Percentiles rank a stretch among this genome's conserved stretches.
Evolutionary conservation across 257 asterid genomes (phyloP).

Genomic region (Scutellaria barbata): DNA sequence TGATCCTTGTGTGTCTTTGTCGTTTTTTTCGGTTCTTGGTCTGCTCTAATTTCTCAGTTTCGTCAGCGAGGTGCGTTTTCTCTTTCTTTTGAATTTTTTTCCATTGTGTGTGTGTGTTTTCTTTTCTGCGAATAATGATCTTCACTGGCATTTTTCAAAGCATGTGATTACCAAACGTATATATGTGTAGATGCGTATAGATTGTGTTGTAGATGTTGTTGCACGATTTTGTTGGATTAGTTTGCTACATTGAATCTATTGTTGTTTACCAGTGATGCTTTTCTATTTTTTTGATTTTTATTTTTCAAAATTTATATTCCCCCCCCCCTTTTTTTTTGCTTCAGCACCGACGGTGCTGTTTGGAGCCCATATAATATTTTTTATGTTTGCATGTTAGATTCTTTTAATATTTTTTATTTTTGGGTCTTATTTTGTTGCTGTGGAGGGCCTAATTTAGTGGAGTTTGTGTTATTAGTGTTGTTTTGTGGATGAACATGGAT

Average conservation of each 20-base stretch:
- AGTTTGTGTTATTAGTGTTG: neutral
- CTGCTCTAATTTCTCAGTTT: conserved; percentile 6
- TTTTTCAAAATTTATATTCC: neutral
- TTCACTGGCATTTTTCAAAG: neutral
- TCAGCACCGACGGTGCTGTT: conserved; percentile 1
- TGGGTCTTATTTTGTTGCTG: neutral
- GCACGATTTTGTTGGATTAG: conserved; percentile 2
- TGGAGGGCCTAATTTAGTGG: neutral
- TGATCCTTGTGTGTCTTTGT: conserved; percentile 1
- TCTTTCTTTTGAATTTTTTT: conserved; percentile 9
- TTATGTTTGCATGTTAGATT: conserved; percentile 24
- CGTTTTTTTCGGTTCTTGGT: conserved; percentile 3
- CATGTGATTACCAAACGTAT: neutral
- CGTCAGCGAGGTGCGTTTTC: conserved; percentile 28
- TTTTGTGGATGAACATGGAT: neutral
- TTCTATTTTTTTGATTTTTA: neutral
- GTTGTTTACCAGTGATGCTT: neutral
- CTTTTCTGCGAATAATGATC: neutral
- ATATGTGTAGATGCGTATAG: neutral
- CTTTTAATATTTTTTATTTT: neutral
- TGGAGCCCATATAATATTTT: conserved; percentile 6
- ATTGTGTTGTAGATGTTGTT: conserved; percentile 21
- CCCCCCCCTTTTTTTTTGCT: neutral
- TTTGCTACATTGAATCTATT: conserved; percentile 29
- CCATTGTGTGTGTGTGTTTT: neutral